Evolutionary conservation across 305 asterid genomes (phyloP).

Genomic region (Striga hermonthica): DNA sequence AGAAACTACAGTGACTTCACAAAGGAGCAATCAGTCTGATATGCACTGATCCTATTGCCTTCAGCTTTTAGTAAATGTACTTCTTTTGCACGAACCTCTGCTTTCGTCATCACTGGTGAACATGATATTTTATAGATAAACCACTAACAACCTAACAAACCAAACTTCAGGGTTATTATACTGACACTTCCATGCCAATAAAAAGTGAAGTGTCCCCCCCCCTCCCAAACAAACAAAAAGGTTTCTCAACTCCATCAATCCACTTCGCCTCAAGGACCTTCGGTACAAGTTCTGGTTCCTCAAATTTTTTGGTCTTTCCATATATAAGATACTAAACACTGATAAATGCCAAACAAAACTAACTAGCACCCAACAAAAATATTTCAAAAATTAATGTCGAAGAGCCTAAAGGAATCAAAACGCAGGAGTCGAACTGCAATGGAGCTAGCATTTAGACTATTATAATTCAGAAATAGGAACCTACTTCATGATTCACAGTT

Average conservation of each 20-base stretch:
- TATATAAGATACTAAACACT: constrained; percentile 6
- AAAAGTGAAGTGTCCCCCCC: too few relatives aligned
- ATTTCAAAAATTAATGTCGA: constrained; percentile 13
- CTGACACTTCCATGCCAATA: too few relatives aligned
- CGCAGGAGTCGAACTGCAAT: neutral
- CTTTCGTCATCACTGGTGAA: too few relatives aligned
- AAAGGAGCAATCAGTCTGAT: too few relatives aligned
- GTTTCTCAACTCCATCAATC: constrained; percentile 9
- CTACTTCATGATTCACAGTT: neutral
- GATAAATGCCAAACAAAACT: constrained; percentile 7
- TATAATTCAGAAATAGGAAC: neutral
- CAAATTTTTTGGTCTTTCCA: constrained; percentile 11
- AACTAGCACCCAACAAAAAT: neutral
- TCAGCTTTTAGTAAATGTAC: too few relatives aligned
- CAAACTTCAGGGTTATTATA: too few relatives aligned
- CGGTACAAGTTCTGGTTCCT: constrained; percentile 8
- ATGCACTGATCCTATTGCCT: too few relatives aligned
- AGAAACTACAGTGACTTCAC: too few relatives aligned
- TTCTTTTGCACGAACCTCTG: too few relatives aligned
- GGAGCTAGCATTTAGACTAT: constrained; percentile 16
- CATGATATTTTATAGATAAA: too few relatives aligned
- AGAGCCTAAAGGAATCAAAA: constrained; percentile 4
- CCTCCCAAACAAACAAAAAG: too few relatives aligned
- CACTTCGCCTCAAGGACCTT: constrained; percentile 4
- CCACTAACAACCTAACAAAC: too few relatives aligned